These are phyloP conservation scores for Neurospora tetrasperma DNA, from an alignment of 495 filamentous ascomycete genomes.

Conservation along the genomic window DNA sequence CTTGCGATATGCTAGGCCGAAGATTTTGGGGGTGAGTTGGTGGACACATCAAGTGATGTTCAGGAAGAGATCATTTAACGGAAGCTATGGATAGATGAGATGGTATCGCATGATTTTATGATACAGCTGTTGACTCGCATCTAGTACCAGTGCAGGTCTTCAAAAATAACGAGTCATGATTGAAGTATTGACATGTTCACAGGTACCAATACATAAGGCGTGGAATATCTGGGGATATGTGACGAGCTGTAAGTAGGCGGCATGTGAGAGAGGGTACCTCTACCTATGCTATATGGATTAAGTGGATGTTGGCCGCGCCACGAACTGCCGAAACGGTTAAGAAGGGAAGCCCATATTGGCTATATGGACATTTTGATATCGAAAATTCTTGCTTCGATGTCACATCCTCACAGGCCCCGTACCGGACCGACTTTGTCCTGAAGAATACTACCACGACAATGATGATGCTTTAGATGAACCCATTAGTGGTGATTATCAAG, in stretches of 20 bases:
- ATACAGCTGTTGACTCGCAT: background rate
- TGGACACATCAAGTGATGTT: background rate
- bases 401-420: background rate
- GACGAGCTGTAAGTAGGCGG: background rate
- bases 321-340: background rate
- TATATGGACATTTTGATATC: background rate
- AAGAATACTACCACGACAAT: background rate
- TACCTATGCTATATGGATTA: background rate
- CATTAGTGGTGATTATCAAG: background rate
- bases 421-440: background rate
- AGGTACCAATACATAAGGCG: background rate
- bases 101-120: background rate
- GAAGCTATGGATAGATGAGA: background rate
- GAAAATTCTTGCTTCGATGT: background rate
- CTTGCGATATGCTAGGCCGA: conserved; percentile 38
- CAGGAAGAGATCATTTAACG: background rate
- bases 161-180: background rate
- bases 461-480: background rate
- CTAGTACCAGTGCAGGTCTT: background rate
- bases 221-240: background rate
- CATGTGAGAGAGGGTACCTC: background rate
- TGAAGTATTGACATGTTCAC: background rate
- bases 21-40: background rate
- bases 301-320: background rate
- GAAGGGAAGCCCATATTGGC: background rate